Base-by-base conservation (phyloP, 2,329 filamentous ascomycete genomes). In the Aspergillus sergii region DNA sequence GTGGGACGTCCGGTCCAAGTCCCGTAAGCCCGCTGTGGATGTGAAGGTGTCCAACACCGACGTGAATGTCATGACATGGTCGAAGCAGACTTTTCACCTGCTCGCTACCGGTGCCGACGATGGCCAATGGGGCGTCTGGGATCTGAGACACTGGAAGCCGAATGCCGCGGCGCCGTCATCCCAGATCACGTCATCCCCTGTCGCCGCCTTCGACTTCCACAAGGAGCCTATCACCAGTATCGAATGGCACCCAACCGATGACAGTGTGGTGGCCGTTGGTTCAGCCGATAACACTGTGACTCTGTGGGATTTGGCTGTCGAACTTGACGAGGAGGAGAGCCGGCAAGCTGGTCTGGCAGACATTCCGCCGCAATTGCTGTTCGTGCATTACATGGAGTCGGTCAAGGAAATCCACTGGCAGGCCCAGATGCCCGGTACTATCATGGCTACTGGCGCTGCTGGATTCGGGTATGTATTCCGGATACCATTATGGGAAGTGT, bases 361-460 rank as follows among this genome's bases (percentile, higher is more conserved):
- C 66, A 93, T 98, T 66, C 95, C 95, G 63, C 93, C 95, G 5
- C 95, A 99, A 79, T 81, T 99, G 71, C 83, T 99, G 67, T 99
- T 99, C 78, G 93, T 97, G 74, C 95, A 99, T 81, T 97, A 96
- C 77, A 93, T 96, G 83, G 91, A 96, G 73, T 89, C 92, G 71
- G 93, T 93, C 61, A 98, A 97, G 86, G 95, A 99, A 81, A 82
- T 94, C 43, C 95, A 99, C 81, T 99, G 95, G 94, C 94, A 98
- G 81, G 91, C 91, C 39, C 95, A 99, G 82, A 97, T 98, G 76
- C 91, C 93, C 0, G 95, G 95, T 34, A 89, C 89, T 39, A 81
- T 98, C 65, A 89, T 98, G 80, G 93, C 93, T 2, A 99, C 95
- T 0, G 95, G 95, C 11, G 91, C 93, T 73, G 89, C 89, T 79